These are phyloP conservation scores for Strobilomyces confusus DNA, from an alignment of 768 basidiomycete genomes.

Conservation along the genomic window DNA sequence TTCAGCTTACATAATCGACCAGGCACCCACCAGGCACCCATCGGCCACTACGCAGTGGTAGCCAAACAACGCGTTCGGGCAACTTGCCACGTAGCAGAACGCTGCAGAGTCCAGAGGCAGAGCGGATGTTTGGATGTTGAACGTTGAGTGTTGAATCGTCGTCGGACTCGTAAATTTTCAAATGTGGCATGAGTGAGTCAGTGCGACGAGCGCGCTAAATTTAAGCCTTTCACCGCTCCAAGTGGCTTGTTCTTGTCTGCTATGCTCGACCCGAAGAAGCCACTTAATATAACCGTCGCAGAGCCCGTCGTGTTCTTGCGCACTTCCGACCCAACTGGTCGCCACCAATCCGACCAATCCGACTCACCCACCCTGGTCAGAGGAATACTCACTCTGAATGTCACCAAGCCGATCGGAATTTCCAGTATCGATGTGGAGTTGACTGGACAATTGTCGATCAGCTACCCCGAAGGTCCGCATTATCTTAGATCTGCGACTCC, in stretches of 20 bases:
- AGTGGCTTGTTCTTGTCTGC: neutral
- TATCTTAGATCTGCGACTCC: slow-evolving; percentile 2
- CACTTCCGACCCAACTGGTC: slow-evolving; percentile 44
- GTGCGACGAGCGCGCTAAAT: neutral
- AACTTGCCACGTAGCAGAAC: no score
- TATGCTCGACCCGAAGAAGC: slow-evolving; percentile 35
- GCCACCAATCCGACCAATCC: slow-evolving; percentile 29
- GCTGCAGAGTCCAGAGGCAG: no score
- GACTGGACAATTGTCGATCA: slow-evolving; percentile 59
- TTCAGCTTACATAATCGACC: neutral
- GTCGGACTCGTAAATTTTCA: no score
- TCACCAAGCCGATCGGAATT: slow-evolving; percentile 79
- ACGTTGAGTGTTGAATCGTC: no score
- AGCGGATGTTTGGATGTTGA: no score
- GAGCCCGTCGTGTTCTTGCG: slow-evolving; percentile 75
- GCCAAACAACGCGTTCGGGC: no score
- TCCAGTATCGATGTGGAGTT: slow-evolving; percentile 82
- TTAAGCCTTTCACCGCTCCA: no score
- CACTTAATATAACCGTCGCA: slow-evolving; percentile 56
- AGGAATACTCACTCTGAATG: slow-evolving; percentile 58
- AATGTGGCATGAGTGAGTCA: neutral
- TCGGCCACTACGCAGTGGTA: no score
- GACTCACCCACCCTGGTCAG: slow-evolving; percentile 62
- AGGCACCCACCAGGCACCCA: neutral
- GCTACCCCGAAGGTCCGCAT: slow-evolving; percentile 82